Evolutionary conservation across 345 rosid species (phyloP).

Genomic region (Syzygium oleosum): DNA sequence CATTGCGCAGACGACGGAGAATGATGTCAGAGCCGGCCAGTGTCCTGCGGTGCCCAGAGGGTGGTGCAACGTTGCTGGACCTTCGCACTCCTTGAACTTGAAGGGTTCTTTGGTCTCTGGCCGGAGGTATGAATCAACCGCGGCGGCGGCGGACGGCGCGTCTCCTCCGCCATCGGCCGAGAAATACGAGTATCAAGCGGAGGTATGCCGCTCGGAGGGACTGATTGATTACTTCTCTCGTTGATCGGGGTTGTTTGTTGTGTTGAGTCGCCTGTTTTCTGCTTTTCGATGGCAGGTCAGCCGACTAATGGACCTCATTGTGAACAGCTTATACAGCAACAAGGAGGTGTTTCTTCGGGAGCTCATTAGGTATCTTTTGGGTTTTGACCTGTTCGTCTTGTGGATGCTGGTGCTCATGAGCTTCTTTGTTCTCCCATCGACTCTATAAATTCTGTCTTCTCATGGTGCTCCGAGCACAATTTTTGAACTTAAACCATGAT

Average conservation of each 20-base stretch:
- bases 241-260: background rate
- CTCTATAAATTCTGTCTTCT: background rate
- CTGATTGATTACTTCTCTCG: background rate
- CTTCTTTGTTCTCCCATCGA: background rate
- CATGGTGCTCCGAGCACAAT: background rate
- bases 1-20: constrained; percentile 30
- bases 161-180: constrained; percentile 46
- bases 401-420: background rate
- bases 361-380: constrained; percentile 61
- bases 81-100: constrained; percentile 18
- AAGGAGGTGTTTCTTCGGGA: constrained; percentile 97
- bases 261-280: background rate
- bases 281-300: constrained; percentile 53
- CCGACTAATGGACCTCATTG: constrained; percentile 98
- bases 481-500: background rate
- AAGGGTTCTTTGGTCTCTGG: constrained; percentile 31
- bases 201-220: constrained; percentile 26
- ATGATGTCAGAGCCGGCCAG: constrained; percentile 38
- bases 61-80: constrained; percentile 6
- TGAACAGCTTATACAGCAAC: constrained; percentile 90
- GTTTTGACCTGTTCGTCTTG: background rate
- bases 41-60: constrained; percentile 44
- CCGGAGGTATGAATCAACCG: constrained; percentile 50
- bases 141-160: constrained; percentile 59
- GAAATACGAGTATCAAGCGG: constrained; percentile 95